Evolutionary conservation across 2,329 filamentous ascomycete species (phyloP), one percentile per base, ranked within the genome.

Genomic region (Cladosporium velox): DNA sequence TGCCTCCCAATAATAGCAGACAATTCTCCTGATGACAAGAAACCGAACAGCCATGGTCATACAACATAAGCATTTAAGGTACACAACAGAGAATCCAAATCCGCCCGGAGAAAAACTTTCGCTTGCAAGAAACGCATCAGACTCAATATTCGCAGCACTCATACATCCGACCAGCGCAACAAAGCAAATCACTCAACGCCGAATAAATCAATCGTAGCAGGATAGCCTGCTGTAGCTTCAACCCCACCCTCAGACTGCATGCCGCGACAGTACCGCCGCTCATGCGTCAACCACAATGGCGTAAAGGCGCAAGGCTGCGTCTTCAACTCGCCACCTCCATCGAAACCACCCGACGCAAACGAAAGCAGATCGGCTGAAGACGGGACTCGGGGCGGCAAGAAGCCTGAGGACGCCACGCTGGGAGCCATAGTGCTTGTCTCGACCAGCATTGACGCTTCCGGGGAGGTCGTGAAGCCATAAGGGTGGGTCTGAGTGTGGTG

Each of bases 401-500:
- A 32, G 3, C 51, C 61, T 14, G 61, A 64, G 8, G 61, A 64
- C 2, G 61, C 51, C 18, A 57, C 8, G 51, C 61, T 64, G 24
- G 49, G 35, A 44, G 61, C 51, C 24, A 24, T 21, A 7, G 49
- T 64, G 61, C 51, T 55, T 7, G 51, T 18, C 30, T 64, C 61
- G 10, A 64, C 61, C 35, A 55, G 24, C 61, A 57, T 64, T 1
- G 61, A 64, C 8, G 61, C 34, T 44, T 64, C 34, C 5, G 61
- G 51, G 8, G 61, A 64, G 44, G 14, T 15, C 8, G 61, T 21
- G 26, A 64, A 47, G 35, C 15, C 26, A 38, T 57, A 64, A 3
- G 35, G 38, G 35, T 59, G 51, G 11, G 41, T 24, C 1, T 38
- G 35, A 15, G 26, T n/a, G 21, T 41, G 24, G 24, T 30, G 24